These are phyloP conservation scores for Lachancea nothofagi DNA, from an alignment of 805 yeast species.

Conservation along the genomic window DNA sequence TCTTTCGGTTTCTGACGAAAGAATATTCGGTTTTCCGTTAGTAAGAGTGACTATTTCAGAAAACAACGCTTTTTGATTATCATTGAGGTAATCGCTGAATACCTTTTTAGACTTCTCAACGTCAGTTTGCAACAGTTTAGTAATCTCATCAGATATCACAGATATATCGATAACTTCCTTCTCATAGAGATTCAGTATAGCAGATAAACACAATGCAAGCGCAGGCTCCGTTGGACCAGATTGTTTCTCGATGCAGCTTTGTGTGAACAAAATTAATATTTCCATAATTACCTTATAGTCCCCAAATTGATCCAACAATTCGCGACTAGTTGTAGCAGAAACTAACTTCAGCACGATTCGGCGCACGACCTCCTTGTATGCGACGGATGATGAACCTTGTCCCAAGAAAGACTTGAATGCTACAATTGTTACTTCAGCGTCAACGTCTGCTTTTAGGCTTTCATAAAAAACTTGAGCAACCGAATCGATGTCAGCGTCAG, in stretches of 20 bases:
- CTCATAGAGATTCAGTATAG: not conserved
- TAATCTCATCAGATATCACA: not conserved
- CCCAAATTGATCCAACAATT: not conserved
- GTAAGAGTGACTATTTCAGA: not conserved
- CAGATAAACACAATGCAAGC: not conserved
- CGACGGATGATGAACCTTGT: not conserved
- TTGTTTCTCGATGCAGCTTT: not conserved
- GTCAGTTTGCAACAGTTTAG: not conserved
- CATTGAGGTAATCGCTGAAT: not conserved
- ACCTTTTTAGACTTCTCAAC: not conserved
- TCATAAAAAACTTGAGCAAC: constrained; percentile 33
- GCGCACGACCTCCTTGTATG: constrained; percentile 2
- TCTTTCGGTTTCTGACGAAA: too few species aligned
- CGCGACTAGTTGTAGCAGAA: not conserved
- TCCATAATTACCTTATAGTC: not conserved
- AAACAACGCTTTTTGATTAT: not conserved
- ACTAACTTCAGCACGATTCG: not conserved
- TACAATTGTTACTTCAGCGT: constrained; percentile 45
- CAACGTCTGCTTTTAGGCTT: constrained; percentile 35
- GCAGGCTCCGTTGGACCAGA: not conserved
- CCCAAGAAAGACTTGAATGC: constrained; percentile 54
- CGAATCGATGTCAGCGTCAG: constrained; percentile 35
- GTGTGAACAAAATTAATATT: not conserved
- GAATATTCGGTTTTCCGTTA: too few species aligned
- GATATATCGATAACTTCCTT: not conserved